Base-by-base conservation (phyloP, 768 basidiomycete species). In the Mycena sanguinolenta region DNA sequence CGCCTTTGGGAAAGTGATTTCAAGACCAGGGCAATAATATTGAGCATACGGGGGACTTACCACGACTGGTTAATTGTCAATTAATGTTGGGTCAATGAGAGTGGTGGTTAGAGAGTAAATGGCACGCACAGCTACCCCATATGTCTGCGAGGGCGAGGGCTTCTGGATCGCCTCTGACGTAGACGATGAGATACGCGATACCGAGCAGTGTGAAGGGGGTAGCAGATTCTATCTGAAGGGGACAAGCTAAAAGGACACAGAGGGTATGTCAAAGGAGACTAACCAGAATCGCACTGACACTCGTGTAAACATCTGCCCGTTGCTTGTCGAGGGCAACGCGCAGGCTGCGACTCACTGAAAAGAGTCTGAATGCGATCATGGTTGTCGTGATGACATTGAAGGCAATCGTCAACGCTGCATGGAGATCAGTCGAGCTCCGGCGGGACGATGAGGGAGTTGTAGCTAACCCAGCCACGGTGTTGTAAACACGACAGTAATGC, bases 171-270 rank as follows among this genome's bases (percentile, higher is more conserved):
- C 57, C 76, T 67, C 76, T 76, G 46, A 76, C 79, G 77, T 73
- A 84, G 50, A 61, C 77, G 77, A 74, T 71, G 17, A 81, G 65
- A 68, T 83, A 77, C 16, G 78, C 73, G 59, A 81, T 71, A 13
- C 79, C 79, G 14, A 79, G 59, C 17, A 80, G 19, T 17, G 77
- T 77, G 75, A 79, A 81, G 6, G 79, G 79, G 19, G 77, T 55
- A 12, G 81, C 80, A 9, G 76, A 77, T 66, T 82, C 80, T n/a
- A n/a, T n/a, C n/a, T n/a, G n/a, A n/a, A n/a, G n/a, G n/a, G n/a
- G n/a, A n/a, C n/a, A n/a, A n/a, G n/a, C n/a, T n/a, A n/a, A n/a
- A n/a, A n/a, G n/a, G n/a, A n/a, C n/a, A n/a, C n/a, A n/a, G n/a
- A n/a, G n/a, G n/a, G n/a, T n/a, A n/a, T n/a, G n/a, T n/a, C n/a